These are phyloP conservation scores for Henckelia pumila DNA, from an alignment of 257 asterid species.

Conservation along the genomic window DNA sequence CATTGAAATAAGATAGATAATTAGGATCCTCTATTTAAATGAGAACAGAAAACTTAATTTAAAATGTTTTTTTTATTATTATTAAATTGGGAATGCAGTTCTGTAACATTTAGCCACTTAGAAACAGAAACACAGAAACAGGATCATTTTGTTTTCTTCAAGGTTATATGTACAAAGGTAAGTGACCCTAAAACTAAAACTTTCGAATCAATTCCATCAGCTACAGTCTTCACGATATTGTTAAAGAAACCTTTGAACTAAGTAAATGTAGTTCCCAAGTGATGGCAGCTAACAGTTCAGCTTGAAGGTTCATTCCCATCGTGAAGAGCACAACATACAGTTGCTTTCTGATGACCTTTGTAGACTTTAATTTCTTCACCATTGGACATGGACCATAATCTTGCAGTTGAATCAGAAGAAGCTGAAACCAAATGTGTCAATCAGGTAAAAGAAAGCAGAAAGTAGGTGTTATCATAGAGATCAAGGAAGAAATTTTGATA, in stretches of 20 bases:
- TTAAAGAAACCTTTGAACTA: background rate
- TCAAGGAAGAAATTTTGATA: background rate
- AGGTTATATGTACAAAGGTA: background rate
- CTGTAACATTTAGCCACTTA: too few species aligned
- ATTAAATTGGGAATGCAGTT: too few species aligned
- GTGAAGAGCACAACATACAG: constrained; percentile 92
- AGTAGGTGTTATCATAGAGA: background rate
- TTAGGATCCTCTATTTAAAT: background rate
- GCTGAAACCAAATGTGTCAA: constrained; percentile 41
- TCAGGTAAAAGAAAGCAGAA: background rate
- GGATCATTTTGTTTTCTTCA: background rate
- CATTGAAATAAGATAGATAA: too few species aligned
- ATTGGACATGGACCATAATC: constrained; percentile 74
- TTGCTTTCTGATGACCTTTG: constrained; percentile 91
- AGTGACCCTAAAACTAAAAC: background rate
- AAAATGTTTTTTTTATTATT: too few species aligned
- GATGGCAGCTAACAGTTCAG: constrained; percentile 6
- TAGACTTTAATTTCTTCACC: constrained; percentile 87
- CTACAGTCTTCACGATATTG: background rate
- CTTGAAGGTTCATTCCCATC: constrained; percentile 79
- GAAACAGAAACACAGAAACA: too few species aligned
- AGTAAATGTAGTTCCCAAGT: background rate
- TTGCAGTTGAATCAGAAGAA: constrained; percentile 89
- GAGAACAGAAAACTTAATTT: background rate
- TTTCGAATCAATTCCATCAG: background rate